phyloP scores from a whole-genome alignment of 129 eudicot species.

The Escallonia rubra region DNA sequence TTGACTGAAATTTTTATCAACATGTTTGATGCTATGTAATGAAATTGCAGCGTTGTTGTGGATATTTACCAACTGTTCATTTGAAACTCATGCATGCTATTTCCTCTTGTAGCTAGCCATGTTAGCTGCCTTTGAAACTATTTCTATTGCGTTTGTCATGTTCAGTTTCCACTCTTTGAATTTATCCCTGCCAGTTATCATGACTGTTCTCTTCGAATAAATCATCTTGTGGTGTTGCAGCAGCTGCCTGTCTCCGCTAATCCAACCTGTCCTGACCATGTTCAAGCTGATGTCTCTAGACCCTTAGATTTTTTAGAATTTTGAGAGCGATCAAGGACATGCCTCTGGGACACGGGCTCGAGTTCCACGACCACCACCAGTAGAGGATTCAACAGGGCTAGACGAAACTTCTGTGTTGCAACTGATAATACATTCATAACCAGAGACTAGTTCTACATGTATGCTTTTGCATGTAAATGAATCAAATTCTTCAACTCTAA shows the following conservation, averaged over 20 bases:
- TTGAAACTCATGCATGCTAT: too few species aligned
- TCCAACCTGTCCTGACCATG: background rate
- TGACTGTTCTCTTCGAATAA: background rate
- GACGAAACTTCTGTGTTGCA: background rate
- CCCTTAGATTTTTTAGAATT: too few species aligned
- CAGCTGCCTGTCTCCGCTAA: background rate
- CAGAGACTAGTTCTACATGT: background rate
- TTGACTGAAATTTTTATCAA: background rate
- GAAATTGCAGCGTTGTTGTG: background rate
- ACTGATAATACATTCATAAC: background rate
- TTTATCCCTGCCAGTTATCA: too few species aligned
- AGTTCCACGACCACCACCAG: conserved; percentile 1
- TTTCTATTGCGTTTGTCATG: too few species aligned
- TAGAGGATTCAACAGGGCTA: background rate
- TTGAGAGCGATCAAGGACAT: too few species aligned
- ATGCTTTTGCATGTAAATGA: background rate
- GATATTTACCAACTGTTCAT: too few species aligned
- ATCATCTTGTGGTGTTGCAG: background rate
- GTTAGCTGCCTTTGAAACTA: too few species aligned
- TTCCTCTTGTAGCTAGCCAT: too few species aligned
- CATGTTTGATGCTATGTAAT: background rate
- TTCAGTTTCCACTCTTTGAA: too few species aligned
- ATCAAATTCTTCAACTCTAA: conserved; percentile 5
- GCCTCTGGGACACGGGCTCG: background rate
- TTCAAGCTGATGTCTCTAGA: too few species aligned